Evolutionary conservation across 345 rosid genomes (phyloP).

Genomic region (Gynandropsis gynandra): DNA sequence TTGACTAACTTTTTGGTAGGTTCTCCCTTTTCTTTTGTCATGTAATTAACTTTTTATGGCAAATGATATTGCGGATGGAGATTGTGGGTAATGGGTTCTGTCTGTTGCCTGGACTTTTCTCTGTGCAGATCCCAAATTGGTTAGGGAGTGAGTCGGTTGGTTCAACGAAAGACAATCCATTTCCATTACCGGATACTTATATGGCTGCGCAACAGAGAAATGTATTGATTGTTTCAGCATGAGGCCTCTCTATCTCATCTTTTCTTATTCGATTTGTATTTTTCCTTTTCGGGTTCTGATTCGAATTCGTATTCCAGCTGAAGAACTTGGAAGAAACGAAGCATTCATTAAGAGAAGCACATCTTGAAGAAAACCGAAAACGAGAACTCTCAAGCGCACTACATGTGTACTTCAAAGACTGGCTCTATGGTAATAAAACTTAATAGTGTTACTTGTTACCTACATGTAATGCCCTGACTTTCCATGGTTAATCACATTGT

Average conservation of each 20-base stretch:
- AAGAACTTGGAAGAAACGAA: conserved; percentile 73
- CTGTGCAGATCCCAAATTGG: conserved; percentile 87
- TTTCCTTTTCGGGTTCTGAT: background rate
- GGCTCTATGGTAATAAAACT: conserved; percentile 74
- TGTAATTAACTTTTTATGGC: too few species aligned
- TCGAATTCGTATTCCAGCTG: conserved; percentile 35
- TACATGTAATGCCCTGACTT: background rate
- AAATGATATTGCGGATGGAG: background rate
- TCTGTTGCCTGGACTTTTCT: conserved; percentile 13
- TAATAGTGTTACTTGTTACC: background rate
- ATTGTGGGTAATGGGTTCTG: conserved; percentile 7
- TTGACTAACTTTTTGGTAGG: conserved; percentile 84
- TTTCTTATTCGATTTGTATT: background rate
- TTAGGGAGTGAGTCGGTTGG: conserved; percentile 62
- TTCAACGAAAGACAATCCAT: conserved; percentile 77
- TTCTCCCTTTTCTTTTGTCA: conserved; percentile 4
- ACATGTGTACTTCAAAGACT: conserved; percentile 89
- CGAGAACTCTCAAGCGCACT: conserved; percentile 81
- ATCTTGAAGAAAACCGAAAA: conserved; percentile 81
- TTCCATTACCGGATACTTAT: conserved; percentile 70
- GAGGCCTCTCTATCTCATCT: too few species aligned
- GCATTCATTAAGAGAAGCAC: conserved; percentile 61
- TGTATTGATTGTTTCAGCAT: conserved; percentile 53
- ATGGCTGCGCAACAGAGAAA: conserved; percentile 69
- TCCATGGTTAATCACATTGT: background rate